Percentiles rank a stretch among this genome's conserved stretches.
phyloP scores from a whole-genome alignment of 2,329 filamentous ascomycete genomes.

The Colletotrichum lupini region DNA sequence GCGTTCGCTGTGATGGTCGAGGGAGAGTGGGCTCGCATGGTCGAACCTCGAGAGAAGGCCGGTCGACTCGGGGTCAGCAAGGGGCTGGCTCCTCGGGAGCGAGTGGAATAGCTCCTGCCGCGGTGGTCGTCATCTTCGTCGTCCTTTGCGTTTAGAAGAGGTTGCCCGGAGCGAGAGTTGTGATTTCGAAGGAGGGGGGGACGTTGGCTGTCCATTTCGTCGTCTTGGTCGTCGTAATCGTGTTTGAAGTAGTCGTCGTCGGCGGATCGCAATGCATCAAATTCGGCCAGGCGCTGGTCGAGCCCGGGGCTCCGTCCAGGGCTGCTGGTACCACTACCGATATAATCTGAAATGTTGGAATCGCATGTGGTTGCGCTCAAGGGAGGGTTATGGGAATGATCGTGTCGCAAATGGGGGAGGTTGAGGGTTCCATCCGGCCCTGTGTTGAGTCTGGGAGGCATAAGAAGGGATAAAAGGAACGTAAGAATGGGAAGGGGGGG shows the following conservation, averaged over 20 bases:
- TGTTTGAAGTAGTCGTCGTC: constrained; percentile 40
- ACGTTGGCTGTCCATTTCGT: constrained; percentile 54
- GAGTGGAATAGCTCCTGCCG: constrained; percentile 31
- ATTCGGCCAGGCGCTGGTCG: constrained; percentile 33
- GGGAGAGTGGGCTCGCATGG: constrained; percentile 79
- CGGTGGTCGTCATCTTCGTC: constrained; percentile 43
- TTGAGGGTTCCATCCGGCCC: constrained; percentile 35
- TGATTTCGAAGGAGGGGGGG: constrained; percentile 58
- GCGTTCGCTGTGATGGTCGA: constrained; percentile 61
- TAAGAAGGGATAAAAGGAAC: constrained; percentile 30
- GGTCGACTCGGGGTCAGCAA: constrained; percentile 36
- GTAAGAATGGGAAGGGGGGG: neutral
- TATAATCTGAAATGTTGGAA: constrained; percentile 35
- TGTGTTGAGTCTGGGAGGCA: constrained; percentile 33
- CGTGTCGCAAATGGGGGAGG: constrained; percentile 17
- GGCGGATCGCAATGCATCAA: constrained; percentile 32
- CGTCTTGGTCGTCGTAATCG: constrained; percentile 48
- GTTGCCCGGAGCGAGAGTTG: constrained; percentile 57
- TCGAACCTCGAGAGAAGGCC: constrained; percentile 63
- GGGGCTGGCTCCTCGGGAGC: constrained; percentile 31
- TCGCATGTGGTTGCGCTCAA: constrained; percentile 34
- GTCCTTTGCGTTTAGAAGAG: constrained; percentile 50
- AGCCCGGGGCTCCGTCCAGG: constrained; percentile 23
- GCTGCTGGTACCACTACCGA: constrained; percentile 32
- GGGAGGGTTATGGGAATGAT: constrained; percentile 16